Evolutionary conservation across 805 yeast species (phyloP).

Genomic region (Kluyveromyces lactis): DNA sequence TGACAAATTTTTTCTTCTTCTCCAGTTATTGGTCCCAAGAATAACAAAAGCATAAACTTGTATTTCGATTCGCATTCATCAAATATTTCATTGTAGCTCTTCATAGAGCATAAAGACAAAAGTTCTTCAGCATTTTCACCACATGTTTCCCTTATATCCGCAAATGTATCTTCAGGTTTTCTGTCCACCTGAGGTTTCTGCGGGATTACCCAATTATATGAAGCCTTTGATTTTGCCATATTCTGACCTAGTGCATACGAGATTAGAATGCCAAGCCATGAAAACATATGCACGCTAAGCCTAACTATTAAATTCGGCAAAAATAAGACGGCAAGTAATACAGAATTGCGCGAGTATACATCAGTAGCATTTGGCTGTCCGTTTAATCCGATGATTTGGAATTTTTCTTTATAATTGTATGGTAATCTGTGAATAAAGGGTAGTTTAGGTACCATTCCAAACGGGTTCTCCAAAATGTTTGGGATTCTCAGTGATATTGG

Average conservation of each 20-base stretch:
- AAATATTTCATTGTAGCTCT: constrained; percentile 37
- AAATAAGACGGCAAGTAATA: constrained; percentile 44
- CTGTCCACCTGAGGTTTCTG: constrained; percentile 9
- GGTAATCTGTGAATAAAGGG: constrained; percentile 30
- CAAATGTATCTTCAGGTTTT: constrained; percentile 7
- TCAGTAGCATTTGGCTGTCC: constrained; percentile 5
- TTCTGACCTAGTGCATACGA: constrained; percentile 13
- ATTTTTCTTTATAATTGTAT: constrained; percentile 18
- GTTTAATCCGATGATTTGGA: constrained; percentile 19
- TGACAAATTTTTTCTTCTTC: constrained; percentile 15
- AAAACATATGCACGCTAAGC: constrained; percentile 14
- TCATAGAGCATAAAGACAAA: constrained; percentile 6
- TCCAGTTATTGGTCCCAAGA: constrained; percentile 39
- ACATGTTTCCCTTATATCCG: constrained; percentile 19
- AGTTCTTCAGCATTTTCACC: constrained; percentile 5
- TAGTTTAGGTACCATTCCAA: constrained; percentile 18
- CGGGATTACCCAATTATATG: constrained; percentile 15
- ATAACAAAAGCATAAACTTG: constrained; percentile 46
- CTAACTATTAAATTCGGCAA: constrained; percentile 41
- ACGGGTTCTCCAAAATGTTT: background rate
- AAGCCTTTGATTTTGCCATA: constrained; percentile 7
- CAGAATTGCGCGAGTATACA: constrained; percentile 24
- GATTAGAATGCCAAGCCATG: constrained; percentile 16
- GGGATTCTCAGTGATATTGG: too few species aligned
- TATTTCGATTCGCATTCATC: constrained; percentile 32